These are phyloP conservation scores for Suillus tomentosus DNA, from an alignment of 768 basidiomycete species.

Conservation along the genomic window DNA sequence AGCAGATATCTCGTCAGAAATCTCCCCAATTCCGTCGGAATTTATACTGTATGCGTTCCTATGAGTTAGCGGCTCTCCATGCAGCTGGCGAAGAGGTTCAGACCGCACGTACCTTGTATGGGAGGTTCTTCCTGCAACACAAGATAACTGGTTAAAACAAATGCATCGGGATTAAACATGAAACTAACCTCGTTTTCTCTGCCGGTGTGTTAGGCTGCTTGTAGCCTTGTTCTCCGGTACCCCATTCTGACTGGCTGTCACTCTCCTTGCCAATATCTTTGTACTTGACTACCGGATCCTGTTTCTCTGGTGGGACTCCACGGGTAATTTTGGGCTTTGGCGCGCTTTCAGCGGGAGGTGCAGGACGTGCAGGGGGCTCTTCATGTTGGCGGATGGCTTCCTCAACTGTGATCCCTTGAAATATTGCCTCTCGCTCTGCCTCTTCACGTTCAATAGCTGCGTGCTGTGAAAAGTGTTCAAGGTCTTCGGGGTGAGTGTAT, in stretches of 20 bases:
- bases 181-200: conserved; percentile 71
- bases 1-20: conserved; percentile 48
- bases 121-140: conserved; percentile 64
- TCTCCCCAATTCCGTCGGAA: conserved; percentile 89
- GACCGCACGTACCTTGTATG: conserved; percentile 83
- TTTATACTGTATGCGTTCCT: conserved; percentile 81
- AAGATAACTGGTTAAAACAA: conserved; percentile 5
- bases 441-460: conserved; percentile 83
- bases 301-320: conserved; percentile 63
- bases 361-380: conserved; percentile 27
- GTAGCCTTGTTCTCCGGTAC: conserved; percentile 69
- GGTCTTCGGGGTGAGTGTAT: conserved; percentile 90
- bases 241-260: conserved; percentile 65
- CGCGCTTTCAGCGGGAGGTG: conserved; percentile 19
- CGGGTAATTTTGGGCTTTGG: conserved; percentile 57
- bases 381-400: conserved; percentile 64
- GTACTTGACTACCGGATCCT: conserved; percentile 66
- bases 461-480: conserved; percentile 91
- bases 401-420: conserved; percentile 78
- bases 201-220: conserved; percentile 67
- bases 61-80: conserved; percentile 45
- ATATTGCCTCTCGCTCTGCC: conserved; percentile 80
- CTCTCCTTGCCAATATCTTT: conserved; percentile 55
- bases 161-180: conserved; percentile 6
- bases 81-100: conserved; percentile 11